A percentile compares a stretch with the other conserved stretches of the same genome.
phyloP scores from a whole-genome alignment of 202 grass and related monocot genomes.

The Dendrocalamus latiflorus region DNA sequence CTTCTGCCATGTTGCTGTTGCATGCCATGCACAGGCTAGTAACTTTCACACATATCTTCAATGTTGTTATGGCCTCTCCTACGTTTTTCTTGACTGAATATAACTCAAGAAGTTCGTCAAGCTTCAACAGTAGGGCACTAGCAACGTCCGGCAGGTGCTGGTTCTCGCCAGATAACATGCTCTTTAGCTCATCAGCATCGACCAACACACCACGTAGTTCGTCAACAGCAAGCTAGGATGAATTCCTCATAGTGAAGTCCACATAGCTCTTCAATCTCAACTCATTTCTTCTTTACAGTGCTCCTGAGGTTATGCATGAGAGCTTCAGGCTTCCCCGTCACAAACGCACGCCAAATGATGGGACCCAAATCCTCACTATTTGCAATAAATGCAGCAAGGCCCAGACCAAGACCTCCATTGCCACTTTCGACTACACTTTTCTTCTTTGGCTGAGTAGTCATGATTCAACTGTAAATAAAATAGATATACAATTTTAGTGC shows the following conservation, averaged over 20 bases:
- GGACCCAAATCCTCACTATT: constrained; percentile 70
- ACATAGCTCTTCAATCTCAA: constrained; percentile 79
- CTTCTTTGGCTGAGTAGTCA: constrained; percentile 63
- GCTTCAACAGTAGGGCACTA: constrained; percentile 41
- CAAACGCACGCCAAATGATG: constrained; percentile 50
- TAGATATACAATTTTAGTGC: too few relatives aligned
- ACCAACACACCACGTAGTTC: constrained; percentile 63
- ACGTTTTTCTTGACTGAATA: constrained; percentile 57
- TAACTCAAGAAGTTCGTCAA: constrained; percentile 60
- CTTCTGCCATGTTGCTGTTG: constrained; percentile 51
- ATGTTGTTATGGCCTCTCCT: constrained; percentile 35
- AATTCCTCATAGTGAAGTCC: constrained; percentile 76
- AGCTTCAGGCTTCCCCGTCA: constrained; percentile 58
- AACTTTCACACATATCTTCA: constrained; percentile 63
- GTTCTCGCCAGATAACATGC: constrained; percentile 49
- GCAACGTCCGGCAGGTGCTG: constrained; percentile 54
- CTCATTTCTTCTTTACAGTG: constrained; percentile 58
- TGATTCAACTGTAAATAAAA: constrained; percentile 40
- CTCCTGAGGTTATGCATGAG: constrained; percentile 51
- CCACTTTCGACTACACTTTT: constrained; percentile 49
- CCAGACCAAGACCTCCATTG: constrained; percentile 30
- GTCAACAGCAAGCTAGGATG: constrained; percentile 71
- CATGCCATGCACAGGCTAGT: constrained; percentile 50
- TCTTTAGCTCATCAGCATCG: constrained; percentile 74
- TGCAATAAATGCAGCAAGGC: constrained; percentile 46